Conservation (phyloP, 1,139 yeast species). For the Kazachstania sp. region DNA sequence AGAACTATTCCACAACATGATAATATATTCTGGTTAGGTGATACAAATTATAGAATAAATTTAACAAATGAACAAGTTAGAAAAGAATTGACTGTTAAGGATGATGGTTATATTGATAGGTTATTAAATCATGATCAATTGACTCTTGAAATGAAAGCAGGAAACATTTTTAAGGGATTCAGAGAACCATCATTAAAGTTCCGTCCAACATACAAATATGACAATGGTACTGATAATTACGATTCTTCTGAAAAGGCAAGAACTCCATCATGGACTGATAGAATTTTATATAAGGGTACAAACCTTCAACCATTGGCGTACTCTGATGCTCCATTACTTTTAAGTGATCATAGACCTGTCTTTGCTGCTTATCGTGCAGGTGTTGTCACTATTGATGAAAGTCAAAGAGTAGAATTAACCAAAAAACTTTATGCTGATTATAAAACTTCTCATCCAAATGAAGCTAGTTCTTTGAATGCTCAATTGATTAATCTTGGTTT, state of each 20-base stretch:
- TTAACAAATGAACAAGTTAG: constrained; percentile 73
- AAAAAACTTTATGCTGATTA: constrained; percentile 46
- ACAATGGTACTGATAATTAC: constrained; percentile 73
- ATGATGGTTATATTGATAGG: constrained; percentile 42
- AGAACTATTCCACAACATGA: constrained; percentile 70
- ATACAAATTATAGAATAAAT: constrained; percentile 78
- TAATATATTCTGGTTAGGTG: constrained; percentile 89
- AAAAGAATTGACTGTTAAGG: constrained; percentile 34
- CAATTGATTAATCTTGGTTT: constrained; percentile 10
- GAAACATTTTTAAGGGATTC: constrained; percentile 78
- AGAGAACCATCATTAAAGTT: constrained; percentile 72
- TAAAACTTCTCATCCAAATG: constrained; percentile 30
- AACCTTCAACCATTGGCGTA: constrained; percentile 59
- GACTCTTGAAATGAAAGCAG: constrained; percentile 70
- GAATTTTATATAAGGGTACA: constrained; percentile 52
- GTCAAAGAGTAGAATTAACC: constrained; percentile 42
- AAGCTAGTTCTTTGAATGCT: constrained; percentile 19
- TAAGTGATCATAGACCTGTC: constrained; percentile 90
- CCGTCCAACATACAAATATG: constrained; percentile 89
- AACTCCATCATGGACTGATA: constrained; percentile 95
- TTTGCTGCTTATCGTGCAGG: constrained; percentile 64
- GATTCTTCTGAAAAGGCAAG: constrained; percentile 90
- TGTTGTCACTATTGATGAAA: constrained; percentile 64
- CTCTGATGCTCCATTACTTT: constrained; percentile 49
- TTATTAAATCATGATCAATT: constrained; percentile 62